Conservation (phyloP, 2,329 filamentous ascomycete genomes). For the Fusarium sp. region DNA sequence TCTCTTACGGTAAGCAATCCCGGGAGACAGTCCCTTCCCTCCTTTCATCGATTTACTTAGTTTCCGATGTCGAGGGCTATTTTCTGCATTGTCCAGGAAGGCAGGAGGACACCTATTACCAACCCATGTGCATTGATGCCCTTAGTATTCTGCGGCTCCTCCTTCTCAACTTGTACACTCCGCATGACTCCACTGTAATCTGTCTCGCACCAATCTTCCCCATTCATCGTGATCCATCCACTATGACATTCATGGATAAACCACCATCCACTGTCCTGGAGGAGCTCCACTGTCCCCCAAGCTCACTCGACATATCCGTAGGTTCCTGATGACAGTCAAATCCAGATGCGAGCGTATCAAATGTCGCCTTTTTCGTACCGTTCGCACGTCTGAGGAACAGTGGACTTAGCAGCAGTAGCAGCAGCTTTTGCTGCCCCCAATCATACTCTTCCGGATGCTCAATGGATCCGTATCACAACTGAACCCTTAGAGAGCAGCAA, state of each 20-base stretch:
- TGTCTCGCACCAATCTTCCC: constrained; percentile 40
- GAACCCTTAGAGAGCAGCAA: constrained; percentile 33
- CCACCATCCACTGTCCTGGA: constrained; percentile 40
- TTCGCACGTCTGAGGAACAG: background rate
- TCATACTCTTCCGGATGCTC: constrained; percentile 15
- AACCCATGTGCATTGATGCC: background rate
- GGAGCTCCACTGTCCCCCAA: constrained; percentile 41
- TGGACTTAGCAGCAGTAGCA: constrained; percentile 6
- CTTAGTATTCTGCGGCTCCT: constrained; percentile 31
- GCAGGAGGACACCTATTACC: constrained; percentile 22
- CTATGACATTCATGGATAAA: constrained; percentile 45
- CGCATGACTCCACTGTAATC: constrained; percentile 36
- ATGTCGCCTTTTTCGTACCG: background rate
- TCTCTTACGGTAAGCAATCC: constrained; percentile 37
- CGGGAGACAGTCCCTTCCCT: constrained; percentile 28
- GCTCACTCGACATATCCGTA: constrained; percentile 23
- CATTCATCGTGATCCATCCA: constrained; percentile 44
- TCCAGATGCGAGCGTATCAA: constrained; percentile 25
- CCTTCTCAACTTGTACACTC: constrained; percentile 41
- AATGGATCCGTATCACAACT: constrained; percentile 22
- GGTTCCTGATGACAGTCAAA: constrained; percentile 24
- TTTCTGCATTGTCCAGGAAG: constrained; percentile 18
- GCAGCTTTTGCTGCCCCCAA: constrained; percentile 7
- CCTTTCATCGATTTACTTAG: constrained; percentile 5
- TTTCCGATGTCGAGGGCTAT: constrained; percentile 7